phyloP scores from a whole-genome alignment of 345 rosid genomes.

The Salix caprea region DNA sequence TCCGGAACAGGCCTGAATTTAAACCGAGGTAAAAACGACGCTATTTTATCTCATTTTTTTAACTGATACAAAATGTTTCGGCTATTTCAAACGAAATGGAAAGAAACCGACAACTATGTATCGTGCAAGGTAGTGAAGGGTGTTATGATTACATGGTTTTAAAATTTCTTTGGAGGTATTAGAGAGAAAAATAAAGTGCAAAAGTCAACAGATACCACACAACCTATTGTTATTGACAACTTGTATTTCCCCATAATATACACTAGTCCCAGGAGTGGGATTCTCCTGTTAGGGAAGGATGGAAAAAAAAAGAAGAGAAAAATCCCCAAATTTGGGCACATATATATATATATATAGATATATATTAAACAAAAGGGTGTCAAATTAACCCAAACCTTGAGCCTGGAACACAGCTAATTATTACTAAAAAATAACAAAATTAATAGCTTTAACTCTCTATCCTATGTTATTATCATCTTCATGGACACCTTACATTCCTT shows the following conservation, averaged over 20 bases:
- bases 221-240: slow-evolving; percentile 28
- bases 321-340: neutral
- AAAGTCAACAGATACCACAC: slow-evolving; percentile 1
- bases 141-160: neutral
- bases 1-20: too few relatives aligned
- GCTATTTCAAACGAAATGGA: too few relatives aligned
- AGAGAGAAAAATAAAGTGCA: neutral
- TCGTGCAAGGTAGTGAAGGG: slow-evolving; percentile 3
- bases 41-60: too few relatives aligned
- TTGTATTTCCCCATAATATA: slow-evolving; percentile 34
- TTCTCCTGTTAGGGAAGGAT: slow-evolving; percentile 14
- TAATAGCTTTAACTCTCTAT: neutral
- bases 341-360: neutral
- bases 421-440: neutral
- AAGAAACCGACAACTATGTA: too few relatives aligned
- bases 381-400: slow-evolving; percentile 20
- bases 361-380: neutral
- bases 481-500: slow-evolving; percentile 31
- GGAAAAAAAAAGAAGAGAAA: neutral
- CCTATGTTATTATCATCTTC: neutral
- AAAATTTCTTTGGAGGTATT: too few relatives aligned
- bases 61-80: too few relatives aligned
- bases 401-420: neutral
- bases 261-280: slow-evolving; percentile 26
- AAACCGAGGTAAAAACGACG: too few relatives aligned